phyloP scores from a whole-genome alignment of 495 filamentous ascomycete genomes.

The Penicillium bialowiezense region DNA sequence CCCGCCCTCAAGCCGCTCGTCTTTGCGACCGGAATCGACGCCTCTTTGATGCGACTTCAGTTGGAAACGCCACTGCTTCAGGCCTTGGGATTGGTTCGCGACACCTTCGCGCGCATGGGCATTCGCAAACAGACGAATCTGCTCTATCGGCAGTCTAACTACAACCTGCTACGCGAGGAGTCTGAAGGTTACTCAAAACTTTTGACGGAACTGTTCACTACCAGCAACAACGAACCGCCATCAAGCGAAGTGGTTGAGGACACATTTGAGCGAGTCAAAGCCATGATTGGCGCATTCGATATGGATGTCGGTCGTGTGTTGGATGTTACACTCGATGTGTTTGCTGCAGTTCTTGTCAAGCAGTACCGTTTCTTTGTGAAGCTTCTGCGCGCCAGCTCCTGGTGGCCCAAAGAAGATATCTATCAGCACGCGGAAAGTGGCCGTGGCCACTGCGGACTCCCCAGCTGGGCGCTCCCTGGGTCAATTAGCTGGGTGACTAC shows the following conservation, averaged over 20 bases:
- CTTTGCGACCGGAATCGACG: slow-evolving; percentile 66
- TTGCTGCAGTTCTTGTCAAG: slow-evolving; percentile 78
- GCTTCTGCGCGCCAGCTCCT: slow-evolving; percentile 84
- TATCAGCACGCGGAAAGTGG: slow-evolving; percentile 28
- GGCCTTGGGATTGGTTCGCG: slow-evolving; percentile 73
- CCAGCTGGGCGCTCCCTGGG: slow-evolving; percentile 76
- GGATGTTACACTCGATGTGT: slow-evolving; percentile 87
- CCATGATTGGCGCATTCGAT: slow-evolving; percentile 88
- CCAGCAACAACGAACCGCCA: slow-evolving; percentile 59
- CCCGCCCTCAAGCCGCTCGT: slow-evolving; percentile 53
- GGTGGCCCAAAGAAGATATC: slow-evolving; percentile 77
- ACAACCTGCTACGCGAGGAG: slow-evolving; percentile 94
- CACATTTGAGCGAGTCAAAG: slow-evolving; percentile 79
- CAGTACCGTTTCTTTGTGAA: slow-evolving; percentile 92
- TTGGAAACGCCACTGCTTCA: slow-evolving; percentile 77
- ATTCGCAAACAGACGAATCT: slow-evolving; percentile 87
- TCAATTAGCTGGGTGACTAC: slow-evolving; percentile 53
- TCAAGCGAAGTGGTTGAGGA: slow-evolving; percentile 63
- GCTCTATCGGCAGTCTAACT: slow-evolving; percentile 92
- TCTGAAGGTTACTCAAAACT: slow-evolving; percentile 92
- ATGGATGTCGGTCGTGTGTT: slow-evolving; percentile 91
- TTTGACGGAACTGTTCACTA: slow-evolving; percentile 83
- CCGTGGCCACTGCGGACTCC: slow-evolving; percentile 54
- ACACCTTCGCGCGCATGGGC: slow-evolving; percentile 75
- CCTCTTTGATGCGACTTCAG: slow-evolving; percentile 70